Percentiles rank a stretch among this genome's conserved stretches.
Evolutionary conservation across 2,329 filamentous ascomycete species (phyloP).

Genomic region (Lanzia echinophila): DNA sequence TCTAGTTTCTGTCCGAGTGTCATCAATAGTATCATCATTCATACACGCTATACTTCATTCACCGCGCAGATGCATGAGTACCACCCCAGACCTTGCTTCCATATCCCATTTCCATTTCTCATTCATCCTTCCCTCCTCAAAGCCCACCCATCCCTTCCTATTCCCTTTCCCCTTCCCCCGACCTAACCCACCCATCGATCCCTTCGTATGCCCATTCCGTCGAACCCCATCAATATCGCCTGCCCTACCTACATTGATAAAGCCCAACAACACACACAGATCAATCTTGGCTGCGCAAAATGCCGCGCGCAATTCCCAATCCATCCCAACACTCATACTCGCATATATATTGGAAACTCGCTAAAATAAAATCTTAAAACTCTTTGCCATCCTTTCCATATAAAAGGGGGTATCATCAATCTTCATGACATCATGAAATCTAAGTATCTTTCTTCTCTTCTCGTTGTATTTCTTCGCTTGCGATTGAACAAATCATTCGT

Average conservation of each 20-base stretch:
- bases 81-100: background rate
- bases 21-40: too few relatives aligned
- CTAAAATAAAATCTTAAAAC: slow-evolving; percentile 7
- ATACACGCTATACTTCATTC: too few relatives aligned
- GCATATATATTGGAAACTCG: background rate
- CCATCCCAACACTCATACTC: background rate
- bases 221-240: background rate
- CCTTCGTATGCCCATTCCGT: background rate
- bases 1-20: too few relatives aligned
- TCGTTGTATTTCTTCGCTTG: background rate
- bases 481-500: background rate
- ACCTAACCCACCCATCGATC: background rate
- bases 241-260: too few relatives aligned
- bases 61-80: too few relatives aligned
- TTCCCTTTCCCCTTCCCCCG: background rate
- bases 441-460: slow-evolving; percentile 2
- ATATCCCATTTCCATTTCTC: background rate
- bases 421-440: slow-evolving; percentile 12
- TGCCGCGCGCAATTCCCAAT: background rate
- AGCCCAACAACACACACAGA: too few relatives aligned
- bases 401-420: slow-evolving; percentile 6
- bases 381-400: slow-evolving; percentile 9
- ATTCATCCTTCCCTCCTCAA: background rate
- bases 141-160: background rate
- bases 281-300: too few relatives aligned